phyloP scores from a whole-genome alignment of 164 flowering plant genomes.

The Cinnamomum micranthum region DNA sequence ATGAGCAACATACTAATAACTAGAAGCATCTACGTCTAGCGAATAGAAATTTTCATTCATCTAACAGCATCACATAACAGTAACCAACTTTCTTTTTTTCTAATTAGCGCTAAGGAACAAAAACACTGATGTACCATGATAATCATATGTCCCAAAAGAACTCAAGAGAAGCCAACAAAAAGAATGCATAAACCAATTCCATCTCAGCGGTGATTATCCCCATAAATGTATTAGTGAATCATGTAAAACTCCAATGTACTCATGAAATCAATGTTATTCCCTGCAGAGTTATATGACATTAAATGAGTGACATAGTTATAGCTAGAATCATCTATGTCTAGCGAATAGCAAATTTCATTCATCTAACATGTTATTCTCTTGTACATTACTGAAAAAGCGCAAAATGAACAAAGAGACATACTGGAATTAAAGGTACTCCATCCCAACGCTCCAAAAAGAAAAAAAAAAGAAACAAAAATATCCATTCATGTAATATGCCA shows the following conservation, averaged over 20 bases:
- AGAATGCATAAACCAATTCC: slow-evolving; percentile 25
- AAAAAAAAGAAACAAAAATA: too few relatives aligned
- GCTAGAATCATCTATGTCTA: background rate
- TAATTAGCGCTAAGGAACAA: background rate
- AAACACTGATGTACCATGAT: slow-evolving; percentile 35
- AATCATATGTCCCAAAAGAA: slow-evolving; percentile 38
- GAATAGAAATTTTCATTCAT: too few relatives aligned
- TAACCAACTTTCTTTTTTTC: background rate
- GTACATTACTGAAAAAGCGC: too few relatives aligned
- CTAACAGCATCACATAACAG: too few relatives aligned
- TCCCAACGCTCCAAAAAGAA: too few relatives aligned
- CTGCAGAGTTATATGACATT: slow-evolving; percentile 11
- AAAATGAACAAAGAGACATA: too few relatives aligned
- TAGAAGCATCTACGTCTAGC: background rate
- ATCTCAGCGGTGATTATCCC: slow-evolving; percentile 19
- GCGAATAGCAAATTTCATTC: background rate
- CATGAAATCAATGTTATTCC: slow-evolving; percentile 10
- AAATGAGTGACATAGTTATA: background rate
- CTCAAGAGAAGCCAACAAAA: slow-evolving; percentile 34
- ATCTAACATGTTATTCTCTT: too few relatives aligned
- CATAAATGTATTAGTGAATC: background rate
- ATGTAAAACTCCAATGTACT: background rate
- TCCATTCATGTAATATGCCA: too few relatives aligned
- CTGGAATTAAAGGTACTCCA: too few relatives aligned
- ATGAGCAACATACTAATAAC: background rate